phyloP scores from a whole-genome alignment of 2,329 filamentous ascomycete genomes.

The Magnaporthiopsis incrustans region DNA sequence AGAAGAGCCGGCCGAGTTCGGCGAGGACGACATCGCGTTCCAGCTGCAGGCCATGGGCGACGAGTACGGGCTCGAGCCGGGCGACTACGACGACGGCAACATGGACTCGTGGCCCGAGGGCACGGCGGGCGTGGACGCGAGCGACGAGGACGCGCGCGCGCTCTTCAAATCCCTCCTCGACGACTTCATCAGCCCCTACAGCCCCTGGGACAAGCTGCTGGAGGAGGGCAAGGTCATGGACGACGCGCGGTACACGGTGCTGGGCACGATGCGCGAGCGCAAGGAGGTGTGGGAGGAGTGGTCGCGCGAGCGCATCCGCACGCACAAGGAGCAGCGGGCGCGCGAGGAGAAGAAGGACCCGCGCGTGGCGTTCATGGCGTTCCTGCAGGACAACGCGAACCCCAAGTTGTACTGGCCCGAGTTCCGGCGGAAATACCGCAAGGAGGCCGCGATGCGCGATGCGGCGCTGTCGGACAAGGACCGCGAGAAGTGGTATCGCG shows the following conservation, averaged over 20 bases:
- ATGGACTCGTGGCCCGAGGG: conserved; percentile 60
- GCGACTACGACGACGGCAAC: conserved; percentile 63
- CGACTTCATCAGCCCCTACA: conserved; percentile 83
- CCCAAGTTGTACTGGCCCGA: conserved; percentile 96
- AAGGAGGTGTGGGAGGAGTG: conserved; percentile 80
- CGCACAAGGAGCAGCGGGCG: conserved; percentile 63
- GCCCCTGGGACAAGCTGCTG: conserved; percentile 82
- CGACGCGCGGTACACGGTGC: conserved; percentile 77
- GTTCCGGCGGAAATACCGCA: conserved; percentile 85
- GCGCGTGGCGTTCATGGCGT: conserved; percentile 69
- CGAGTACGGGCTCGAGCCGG: conserved; percentile 71
- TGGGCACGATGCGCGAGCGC: conserved; percentile 72
- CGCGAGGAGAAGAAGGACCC: conserved; percentile 77
- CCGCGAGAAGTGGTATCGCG: conserved; percentile 70
- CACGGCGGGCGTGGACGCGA: conserved; percentile 60
- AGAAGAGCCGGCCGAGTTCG: conserved; percentile 64
- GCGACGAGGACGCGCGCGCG: conserved; percentile 65
- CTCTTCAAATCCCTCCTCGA: conserved; percentile 82
- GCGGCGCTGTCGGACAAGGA: conserved; percentile 64
- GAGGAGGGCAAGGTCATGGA: conserved; percentile 76
- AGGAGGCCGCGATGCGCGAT: conserved; percentile 73
- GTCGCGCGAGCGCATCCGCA: conserved; percentile 67
- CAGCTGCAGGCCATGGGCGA: conserved; percentile 86
- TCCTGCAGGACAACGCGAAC: conserved; percentile 74
- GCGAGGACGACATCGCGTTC: conserved; percentile 88